phyloP scores from a whole-genome alignment of 106 monocot species.

The Dendrobium chrysotoxum region DNA sequence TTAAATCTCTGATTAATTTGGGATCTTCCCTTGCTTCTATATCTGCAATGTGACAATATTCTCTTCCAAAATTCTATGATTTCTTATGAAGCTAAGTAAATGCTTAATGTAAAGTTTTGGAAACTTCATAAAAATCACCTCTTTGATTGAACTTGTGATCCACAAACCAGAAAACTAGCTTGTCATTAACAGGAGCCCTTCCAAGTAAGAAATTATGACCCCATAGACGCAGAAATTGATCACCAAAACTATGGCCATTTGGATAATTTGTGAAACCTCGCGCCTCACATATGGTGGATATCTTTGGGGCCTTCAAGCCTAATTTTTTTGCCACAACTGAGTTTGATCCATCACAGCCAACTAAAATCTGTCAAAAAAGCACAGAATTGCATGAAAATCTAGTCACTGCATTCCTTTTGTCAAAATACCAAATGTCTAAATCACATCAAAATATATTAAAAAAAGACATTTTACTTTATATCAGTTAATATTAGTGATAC shows the following conservation, averaged over 20 bases:
- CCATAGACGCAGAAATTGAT: conserved; percentile 15
- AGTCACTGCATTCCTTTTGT: background rate
- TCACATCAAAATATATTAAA: too few relatives aligned
- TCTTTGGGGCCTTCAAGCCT: conserved; percentile 18
- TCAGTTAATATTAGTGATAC: too few relatives aligned
- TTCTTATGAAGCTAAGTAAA: too few relatives aligned
- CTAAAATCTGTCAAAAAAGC: conserved; percentile 14
- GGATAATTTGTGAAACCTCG: conserved; percentile 14
- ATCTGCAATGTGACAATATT: conserved; percentile 4
- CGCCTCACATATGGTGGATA: too few relatives aligned
- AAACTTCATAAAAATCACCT: background rate
- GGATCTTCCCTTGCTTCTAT: conserved; percentile 14
- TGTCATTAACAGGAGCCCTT: too few relatives aligned
- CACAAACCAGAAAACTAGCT: conserved; percentile 29
- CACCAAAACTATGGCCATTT: conserved; percentile 21
- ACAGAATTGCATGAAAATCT: background rate
- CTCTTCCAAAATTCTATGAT: too few relatives aligned
- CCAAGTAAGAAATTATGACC: background rate
- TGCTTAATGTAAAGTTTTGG: too few relatives aligned
- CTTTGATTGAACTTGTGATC: background rate
- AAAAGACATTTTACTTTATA: too few relatives aligned
- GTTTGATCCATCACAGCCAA: conserved; percentile 51
- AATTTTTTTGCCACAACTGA: conserved; percentile 34
- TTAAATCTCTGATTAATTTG: conserved; percentile 13
- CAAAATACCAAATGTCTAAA: background rate